Evolutionary conservation across 805 yeast species (phyloP), one percentile per base, ranked within the genome.

Genomic region (Candida namnaoensis): DNA sequence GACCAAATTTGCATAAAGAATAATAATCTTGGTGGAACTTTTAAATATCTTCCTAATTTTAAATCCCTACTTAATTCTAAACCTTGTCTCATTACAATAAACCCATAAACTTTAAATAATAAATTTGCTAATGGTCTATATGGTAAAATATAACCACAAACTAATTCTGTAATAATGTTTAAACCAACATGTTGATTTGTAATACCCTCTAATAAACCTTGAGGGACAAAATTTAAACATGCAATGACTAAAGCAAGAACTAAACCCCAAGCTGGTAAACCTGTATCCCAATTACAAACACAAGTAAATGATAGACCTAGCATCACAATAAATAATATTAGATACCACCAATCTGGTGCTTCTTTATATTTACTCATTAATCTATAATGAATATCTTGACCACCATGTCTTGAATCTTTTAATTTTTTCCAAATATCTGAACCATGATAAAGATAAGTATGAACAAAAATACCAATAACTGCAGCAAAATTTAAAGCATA

Each of bases 401-500:
- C 78, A 54, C 76, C 77, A 58, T 69, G 41, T 57, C 66, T 49
- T 7, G 43, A 52, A 45, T 67, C 64, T 38, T 53, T 53, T 3
- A 74, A 60, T 38, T 61, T 64, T n/a, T 54, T 58, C 61, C 68
- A 57, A 51, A 82, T 70, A 45, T 78, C 78, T 37, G 57, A 62
- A 41, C 81, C 74, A 52, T 79, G 82, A 62, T 74, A 80, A 26
- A 80, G 61, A 10, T 59, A 59, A 19, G 80, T 71, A 54, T 82
- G 84, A 14, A 72, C 66, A 41, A 82, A 62, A 7, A 81, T 74
- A 5, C 85, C 76, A 28, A 77, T 65, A 41, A 80, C 73, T 6
- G 86, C 72, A 2, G 86, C 88, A 61, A 80, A 75, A 39, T 69
- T 71, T 58, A 64, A 67, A 49, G 80, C 82, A 53, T 78, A 78